Conservation (phyloP, 257 asterid species). For the Fraxinus cuspidata region DNA sequence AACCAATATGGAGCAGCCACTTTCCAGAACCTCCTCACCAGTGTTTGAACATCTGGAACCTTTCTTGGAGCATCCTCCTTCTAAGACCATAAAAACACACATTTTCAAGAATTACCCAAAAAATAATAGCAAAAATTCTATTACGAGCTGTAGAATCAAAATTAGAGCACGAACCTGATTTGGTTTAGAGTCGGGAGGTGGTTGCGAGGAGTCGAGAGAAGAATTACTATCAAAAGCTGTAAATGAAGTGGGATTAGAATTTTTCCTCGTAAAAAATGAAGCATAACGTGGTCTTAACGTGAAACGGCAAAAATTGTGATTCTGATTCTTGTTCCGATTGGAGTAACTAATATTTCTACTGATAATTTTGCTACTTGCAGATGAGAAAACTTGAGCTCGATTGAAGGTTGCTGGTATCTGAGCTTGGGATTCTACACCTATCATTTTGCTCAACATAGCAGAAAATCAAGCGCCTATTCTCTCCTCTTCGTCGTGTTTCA, state of each 20-base stretch:
- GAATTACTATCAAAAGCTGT: slow-evolving; percentile 32
- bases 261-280: slow-evolving; percentile 11
- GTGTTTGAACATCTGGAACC: slow-evolving; percentile 52
- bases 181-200: slow-evolving; percentile 15
- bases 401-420: slow-evolving; percentile 20
- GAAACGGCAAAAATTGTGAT: slow-evolving; percentile 25
- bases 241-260: slow-evolving; percentile 23
- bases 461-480: not conserved
- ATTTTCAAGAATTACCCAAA: not conserved
- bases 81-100: not conserved
- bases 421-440: slow-evolving; percentile 25
- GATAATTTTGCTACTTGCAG: slow-evolving; percentile 15
- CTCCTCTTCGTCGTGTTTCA: no score
- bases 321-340: slow-evolving; percentile 18
- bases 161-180: slow-evolving; percentile 31
- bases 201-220: slow-evolving; percentile 30
- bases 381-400: slow-evolving; percentile 24
- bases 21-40: slow-evolving; percentile 68
- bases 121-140: not conserved
- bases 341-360: slow-evolving; percentile 7
- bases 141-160: not conserved
- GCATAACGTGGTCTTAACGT: slow-evolving; percentile 26
- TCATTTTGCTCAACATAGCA: slow-evolving; percentile 29
- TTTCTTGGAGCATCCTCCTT: slow-evolving; percentile 39
- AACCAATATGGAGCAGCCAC: slow-evolving; percentile 94